These are phyloP conservation scores for Blastobotrys petasosporus DNA, from an alignment of 1,139 yeast genomes.

Conservation along the genomic window DNA sequence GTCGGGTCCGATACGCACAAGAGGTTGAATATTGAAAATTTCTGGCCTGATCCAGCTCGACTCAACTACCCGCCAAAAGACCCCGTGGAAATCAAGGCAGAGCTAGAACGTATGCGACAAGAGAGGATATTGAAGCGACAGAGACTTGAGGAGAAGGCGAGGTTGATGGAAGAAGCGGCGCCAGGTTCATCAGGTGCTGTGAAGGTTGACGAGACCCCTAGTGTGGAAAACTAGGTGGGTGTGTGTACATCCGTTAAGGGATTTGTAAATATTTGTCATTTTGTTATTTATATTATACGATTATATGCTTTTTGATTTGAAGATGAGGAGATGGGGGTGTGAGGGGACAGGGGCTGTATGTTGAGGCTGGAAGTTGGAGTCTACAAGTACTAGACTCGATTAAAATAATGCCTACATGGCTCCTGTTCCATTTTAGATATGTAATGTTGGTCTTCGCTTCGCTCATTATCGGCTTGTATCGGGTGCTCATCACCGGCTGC, in stretches of 20 bases:
- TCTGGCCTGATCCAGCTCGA: slow-evolving; percentile 95
- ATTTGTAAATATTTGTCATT: background rate
- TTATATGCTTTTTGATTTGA: no score
- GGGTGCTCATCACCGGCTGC: no score
- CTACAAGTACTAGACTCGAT: no score
- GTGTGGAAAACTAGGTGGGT: background rate
- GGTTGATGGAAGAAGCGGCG: slow-evolving; percentile 46
- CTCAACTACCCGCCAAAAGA: slow-evolving; percentile 88
- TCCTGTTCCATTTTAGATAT: no score
- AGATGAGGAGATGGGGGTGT: no score
- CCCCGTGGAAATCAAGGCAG: slow-evolving; percentile 86
- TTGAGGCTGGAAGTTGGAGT: no score
- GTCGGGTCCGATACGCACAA: slow-evolving; percentile 86
- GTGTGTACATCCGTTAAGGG: background rate
- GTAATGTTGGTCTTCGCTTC: no score
- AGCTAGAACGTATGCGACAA: slow-evolving; percentile 75
- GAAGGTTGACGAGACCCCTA: background rate
- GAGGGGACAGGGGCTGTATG: no score
- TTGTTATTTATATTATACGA: no score
- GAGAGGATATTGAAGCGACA: slow-evolving; percentile 69
- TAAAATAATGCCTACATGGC: no score
- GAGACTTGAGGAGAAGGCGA: slow-evolving; percentile 67
- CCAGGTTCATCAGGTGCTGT: slow-evolving; percentile 1
- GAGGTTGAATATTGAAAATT: slow-evolving; percentile 88
- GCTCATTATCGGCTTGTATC: no score